Percentiles rank a stretch among this genome's conserved stretches.
These are phyloP conservation scores for Boletus bicolor DNA, from an alignment of 768 basidiomycete species.

Conservation along the genomic window DNA sequence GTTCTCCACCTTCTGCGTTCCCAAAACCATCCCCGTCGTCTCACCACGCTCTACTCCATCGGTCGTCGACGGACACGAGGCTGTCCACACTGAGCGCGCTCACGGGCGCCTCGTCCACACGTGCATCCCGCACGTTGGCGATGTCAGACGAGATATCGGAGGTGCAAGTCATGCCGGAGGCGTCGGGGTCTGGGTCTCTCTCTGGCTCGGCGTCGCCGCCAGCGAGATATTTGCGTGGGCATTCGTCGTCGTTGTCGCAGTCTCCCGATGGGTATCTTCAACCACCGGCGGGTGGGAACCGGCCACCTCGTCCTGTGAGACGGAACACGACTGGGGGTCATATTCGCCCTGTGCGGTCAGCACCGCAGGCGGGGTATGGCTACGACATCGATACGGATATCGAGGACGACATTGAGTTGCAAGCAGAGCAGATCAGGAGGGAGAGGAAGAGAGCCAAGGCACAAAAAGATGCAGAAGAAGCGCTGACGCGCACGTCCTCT, in stretches of 20 bases:
- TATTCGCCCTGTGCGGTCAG: slow-evolving; percentile 29
- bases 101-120: slow-evolving; percentile 19
- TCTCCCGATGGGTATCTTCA: slow-evolving; percentile 50
- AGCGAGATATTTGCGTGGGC: slow-evolving; percentile 19
- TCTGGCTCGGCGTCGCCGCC: slow-evolving; percentile 16
- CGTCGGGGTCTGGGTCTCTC: slow-evolving; percentile 14
- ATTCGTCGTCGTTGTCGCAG: slow-evolving; percentile 24
- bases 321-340: slow-evolving; percentile 70
- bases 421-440: slow-evolving; percentile 81
- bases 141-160: slow-evolving; percentile 21
- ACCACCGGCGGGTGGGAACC: slow-evolving; percentile 35
- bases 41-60: slow-evolving; percentile 36
- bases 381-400: slow-evolving; percentile 39
- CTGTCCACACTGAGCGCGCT: slow-evolving; percentile 30
- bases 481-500: slow-evolving; percentile 38
- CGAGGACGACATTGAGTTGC: slow-evolving; percentile 70
- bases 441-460: slow-evolving; percentile 77
- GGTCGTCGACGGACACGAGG: slow-evolving; percentile 52
- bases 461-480: slow-evolving; percentile 60
- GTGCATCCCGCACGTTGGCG: slow-evolving; percentile 12
- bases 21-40: slow-evolving; percentile 7
- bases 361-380: slow-evolving; percentile 34
- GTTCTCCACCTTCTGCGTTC: slow-evolving; percentile 22
- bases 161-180: slow-evolving; percentile 18
- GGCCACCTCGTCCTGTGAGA: slow-evolving; percentile 44